phyloP scores from a whole-genome alignment of 768 basidiomycete species.

The Naematelia aurantialba region DNA sequence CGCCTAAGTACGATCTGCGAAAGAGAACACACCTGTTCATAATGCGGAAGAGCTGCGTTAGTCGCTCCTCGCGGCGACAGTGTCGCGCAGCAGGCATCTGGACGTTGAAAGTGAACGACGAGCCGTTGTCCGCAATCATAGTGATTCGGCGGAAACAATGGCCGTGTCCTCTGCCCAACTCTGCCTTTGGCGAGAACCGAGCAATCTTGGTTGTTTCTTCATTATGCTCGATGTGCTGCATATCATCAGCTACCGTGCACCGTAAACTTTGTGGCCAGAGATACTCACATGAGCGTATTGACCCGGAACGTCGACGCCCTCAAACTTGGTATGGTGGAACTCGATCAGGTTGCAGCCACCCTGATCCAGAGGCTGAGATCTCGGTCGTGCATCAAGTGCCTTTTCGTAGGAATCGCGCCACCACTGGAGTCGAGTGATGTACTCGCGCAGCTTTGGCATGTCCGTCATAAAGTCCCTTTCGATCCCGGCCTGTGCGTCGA shows the following conservation, averaged over 20 bases:
- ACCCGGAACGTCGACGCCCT: conserved; percentile 97
- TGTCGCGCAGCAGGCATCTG: conserved; percentile 82
- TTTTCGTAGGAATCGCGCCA: conserved; percentile 91
- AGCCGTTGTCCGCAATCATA: conserved; percentile 84
- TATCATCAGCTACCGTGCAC: conserved; percentile 1
- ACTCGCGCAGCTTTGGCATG: conserved; percentile 77
- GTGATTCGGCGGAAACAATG: conserved; percentile 85
- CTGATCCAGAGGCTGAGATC: conserved; percentile 75
- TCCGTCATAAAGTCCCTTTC: conserved; percentile 82
- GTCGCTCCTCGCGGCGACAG: conserved; percentile 84
- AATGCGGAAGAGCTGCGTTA: conserved; percentile 87
- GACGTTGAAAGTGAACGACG: conserved; percentile 81
- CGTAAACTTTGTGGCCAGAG: background rate
- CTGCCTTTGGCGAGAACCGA: conserved; percentile 84
- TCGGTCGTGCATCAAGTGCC: conserved; percentile 74
- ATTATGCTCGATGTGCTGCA: conserved; percentile 88
- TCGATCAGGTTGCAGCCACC: conserved; percentile 91
- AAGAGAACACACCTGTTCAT: conserved; percentile 70
- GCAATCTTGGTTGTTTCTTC: conserved; percentile 84
- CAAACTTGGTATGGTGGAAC: conserved; percentile 95
- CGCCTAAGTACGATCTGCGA: background rate
- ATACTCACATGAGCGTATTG: conserved; percentile 84
- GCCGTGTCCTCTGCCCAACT: conserved; percentile 80
- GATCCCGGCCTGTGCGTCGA: conserved; percentile 65
- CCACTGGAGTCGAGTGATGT: conserved; percentile 79